These are phyloP conservation scores for Colletotrichum sp. DNA, from an alignment of 2,329 filamentous ascomycete genomes.

Conservation along the genomic window DNA sequence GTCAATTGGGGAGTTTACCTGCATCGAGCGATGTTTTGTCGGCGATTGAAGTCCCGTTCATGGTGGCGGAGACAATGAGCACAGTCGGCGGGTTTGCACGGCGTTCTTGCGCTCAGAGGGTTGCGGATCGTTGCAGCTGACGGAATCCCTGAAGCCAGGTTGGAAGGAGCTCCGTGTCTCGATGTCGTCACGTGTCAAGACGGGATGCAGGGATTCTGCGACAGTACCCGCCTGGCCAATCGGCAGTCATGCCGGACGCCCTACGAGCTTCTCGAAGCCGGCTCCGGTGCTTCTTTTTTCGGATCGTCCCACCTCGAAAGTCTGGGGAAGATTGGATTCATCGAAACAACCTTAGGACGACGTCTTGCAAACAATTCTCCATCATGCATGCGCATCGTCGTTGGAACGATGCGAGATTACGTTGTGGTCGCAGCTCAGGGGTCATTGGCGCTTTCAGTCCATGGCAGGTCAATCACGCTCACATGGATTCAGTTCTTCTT, in stretches of 20 bases:
- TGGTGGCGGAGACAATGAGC: constrained; percentile 25
- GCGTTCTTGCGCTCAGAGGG: neutral
- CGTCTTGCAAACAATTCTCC: neutral
- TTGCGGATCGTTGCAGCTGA: constrained; percentile 2
- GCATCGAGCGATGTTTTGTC: constrained; percentile 47
- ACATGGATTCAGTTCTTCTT: neutral
- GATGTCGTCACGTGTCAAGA: constrained; percentile 20
- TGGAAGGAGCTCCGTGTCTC: constrained; percentile 4
- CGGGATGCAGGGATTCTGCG: neutral
- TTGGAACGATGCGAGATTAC: neutral
- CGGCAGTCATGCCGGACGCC: neutral
- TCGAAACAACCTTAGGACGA: neutral
- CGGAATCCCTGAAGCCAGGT: constrained; percentile 1
- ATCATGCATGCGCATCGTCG: neutral
- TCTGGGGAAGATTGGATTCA: constrained; percentile 8
- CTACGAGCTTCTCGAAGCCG: constrained; percentile 2
- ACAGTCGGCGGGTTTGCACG: neutral
- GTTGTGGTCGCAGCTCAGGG: neutral
- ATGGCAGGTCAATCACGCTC: neutral
- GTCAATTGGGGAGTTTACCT: constrained; percentile 36
- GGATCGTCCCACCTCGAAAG: constrained; percentile 13
- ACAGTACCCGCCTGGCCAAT: constrained; percentile 2
- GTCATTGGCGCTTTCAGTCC: neutral
- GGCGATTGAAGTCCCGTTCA: constrained; percentile 42
- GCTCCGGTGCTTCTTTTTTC: neutral